phyloP scores from a whole-genome alignment of 2,329 filamentous ascomycete species.

The Arthroderma sp. region DNA sequence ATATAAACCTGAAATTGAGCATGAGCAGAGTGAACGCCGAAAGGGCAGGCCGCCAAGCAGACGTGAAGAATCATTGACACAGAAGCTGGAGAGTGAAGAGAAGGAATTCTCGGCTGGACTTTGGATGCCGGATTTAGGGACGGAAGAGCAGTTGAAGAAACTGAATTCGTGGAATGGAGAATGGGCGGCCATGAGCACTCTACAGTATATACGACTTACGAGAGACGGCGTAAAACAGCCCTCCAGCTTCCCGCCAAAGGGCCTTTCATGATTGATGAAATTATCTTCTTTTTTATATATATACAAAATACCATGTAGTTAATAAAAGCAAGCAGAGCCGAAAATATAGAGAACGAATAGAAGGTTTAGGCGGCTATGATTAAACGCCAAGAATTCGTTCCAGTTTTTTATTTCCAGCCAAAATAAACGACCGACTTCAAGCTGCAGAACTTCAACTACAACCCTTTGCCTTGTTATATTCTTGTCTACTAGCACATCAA shows the following conservation, averaged over 20 bases:
- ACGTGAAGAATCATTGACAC: conserved; percentile 62
- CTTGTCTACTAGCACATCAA: background rate
- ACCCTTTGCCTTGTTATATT: background rate
- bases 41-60: conserved; percentile 66
- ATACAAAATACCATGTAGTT: too few species aligned
- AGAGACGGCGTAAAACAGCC: conserved; percentile 50
- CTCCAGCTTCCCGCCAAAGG: conserved; percentile 68
- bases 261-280: conserved; percentile 27
- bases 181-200: conserved; percentile 64
- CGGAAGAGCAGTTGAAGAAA: conserved; percentile 49
- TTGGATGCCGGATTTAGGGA: conserved; percentile 62
- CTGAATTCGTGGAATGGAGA: conserved; percentile 67
- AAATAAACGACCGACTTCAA: too few species aligned
- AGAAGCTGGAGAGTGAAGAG: conserved; percentile 56
- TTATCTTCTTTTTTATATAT: too few species aligned
- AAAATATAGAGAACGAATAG: too few species aligned
- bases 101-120: conserved; percentile 77
- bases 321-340: too few species aligned
- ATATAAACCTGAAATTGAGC: conserved; percentile 25
- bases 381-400: too few species aligned
- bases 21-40: conserved; percentile 49
- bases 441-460: too few species aligned
- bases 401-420: too few species aligned
- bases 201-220: conserved; percentile 65
- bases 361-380: too few species aligned